Percentiles rank a stretch among this genome's conserved stretches.
Conservation (phyloP, 2,329 filamentous ascomycete genomes). For the Pyricularia sp. region DNA sequence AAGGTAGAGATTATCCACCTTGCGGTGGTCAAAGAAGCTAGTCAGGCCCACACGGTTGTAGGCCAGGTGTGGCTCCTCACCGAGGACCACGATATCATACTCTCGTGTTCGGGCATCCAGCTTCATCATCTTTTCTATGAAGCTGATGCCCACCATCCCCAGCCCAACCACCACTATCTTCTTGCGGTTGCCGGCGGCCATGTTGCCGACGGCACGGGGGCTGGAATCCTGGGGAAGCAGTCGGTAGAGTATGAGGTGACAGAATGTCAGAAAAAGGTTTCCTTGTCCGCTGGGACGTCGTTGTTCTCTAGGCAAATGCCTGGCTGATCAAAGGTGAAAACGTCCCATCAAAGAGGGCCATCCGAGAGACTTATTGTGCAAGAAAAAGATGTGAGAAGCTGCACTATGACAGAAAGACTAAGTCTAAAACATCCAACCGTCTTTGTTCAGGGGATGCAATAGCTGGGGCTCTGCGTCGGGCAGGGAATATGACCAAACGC, state of each 20-base stretch:
- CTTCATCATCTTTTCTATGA: constrained; percentile 86
- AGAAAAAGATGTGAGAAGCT: background rate
- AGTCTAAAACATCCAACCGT: background rate
- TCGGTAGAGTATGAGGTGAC: background rate
- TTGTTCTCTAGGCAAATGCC: background rate
- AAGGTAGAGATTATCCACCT: constrained; percentile 80
- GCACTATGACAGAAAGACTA: background rate
- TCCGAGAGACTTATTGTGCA: background rate
- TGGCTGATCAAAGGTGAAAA: background rate
- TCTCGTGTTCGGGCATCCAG: constrained; percentile 66
- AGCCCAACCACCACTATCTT: constrained; percentile 75
- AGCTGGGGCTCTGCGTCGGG: background rate
- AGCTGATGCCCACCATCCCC: constrained; percentile 86
- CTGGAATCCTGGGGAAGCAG: background rate
- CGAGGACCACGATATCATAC: constrained; percentile 77
- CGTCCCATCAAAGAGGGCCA: background rate
- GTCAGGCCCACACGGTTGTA: constrained; percentile 89
- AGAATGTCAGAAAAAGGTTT: background rate
- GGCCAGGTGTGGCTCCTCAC: constrained; percentile 78
- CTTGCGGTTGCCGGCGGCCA: constrained; percentile 42
- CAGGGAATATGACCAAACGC: background rate
- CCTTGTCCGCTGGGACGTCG: background rate
- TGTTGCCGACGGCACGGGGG: background rate
- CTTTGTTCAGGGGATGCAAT: background rate
- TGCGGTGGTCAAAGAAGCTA: constrained; percentile 78